phyloP scores from a whole-genome alignment of 2,329 filamentous ascomycete species.

The Apiospora aurea region DNA sequence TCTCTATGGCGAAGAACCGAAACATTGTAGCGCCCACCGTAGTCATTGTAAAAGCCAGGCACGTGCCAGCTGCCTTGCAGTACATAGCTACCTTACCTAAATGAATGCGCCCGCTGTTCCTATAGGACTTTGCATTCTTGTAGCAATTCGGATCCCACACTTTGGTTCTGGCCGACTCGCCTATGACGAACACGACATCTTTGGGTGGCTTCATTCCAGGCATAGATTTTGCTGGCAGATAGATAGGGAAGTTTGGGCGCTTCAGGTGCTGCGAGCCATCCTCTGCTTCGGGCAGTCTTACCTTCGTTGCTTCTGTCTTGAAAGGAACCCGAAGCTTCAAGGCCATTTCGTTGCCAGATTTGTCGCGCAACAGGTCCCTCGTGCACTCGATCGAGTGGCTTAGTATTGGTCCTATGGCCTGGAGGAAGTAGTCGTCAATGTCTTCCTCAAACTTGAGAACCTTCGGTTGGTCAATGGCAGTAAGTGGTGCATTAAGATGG shows the following conservation, averaged over 20 bases:
- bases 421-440: background rate
- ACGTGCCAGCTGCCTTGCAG: background rate
- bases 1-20: conserved; percentile 22
- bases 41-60: conserved; percentile 14
- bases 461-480: background rate
- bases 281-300: background rate
- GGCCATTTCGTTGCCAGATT: background rate
- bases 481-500: background rate
- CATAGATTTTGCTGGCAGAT: conserved; percentile 17
- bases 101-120: background rate
- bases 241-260: conserved; percentile 23
- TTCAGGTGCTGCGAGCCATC: background rate
- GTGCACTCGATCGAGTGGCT: background rate
- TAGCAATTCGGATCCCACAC: background rate
- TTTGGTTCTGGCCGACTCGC: background rate
- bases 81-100: conserved; percentile 23
- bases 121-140: background rate
- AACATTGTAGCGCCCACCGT: conserved; percentile 5
- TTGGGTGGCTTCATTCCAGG: background rate
- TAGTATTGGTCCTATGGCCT: background rate
- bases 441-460: background rate
- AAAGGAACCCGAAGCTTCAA: background rate
- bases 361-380: background rate
- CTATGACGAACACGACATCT: conserved; percentile 22
- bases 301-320: background rate